Evolutionary conservation across 805 yeast species (phyloP), one percentile per base, ranked within the genome.

Genomic region (Torulaspora quercuum): DNA sequence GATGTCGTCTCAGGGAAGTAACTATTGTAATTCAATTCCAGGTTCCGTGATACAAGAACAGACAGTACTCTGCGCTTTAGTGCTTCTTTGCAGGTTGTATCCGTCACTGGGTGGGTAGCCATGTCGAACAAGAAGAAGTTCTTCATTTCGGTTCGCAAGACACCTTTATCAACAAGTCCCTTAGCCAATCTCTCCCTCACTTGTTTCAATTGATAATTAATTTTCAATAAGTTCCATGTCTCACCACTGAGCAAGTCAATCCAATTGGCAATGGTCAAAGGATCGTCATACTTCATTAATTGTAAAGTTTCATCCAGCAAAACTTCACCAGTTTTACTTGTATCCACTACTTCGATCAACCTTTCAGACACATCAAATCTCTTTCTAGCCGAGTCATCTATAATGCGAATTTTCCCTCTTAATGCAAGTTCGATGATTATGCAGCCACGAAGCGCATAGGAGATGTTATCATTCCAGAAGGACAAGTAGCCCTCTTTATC

Each of bases 21-120:
- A 46, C 73, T 75, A 28, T 74, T 73, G 23, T 78, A 69, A 47
- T 66, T 67, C 19, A 80, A 55, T 41, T 70, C 72, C 49, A 82
- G 73, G 35, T 82, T 83, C 64, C 95, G 78, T 22, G 81, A 69
- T 6, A 86, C 78, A 50, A 92, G 69, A 33, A 87, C 58, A 29
- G 74, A 72, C 44, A 88, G 67, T 17, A 87, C 76, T 52, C 97
- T 75, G 41, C 78, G 72, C 39, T 80, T 78, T 39, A 92, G 74
- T 37, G 80, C 78, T 49, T 86, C 95, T 64, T 92, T 92, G 33
- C 95, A 80, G 46, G 78, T 68, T 28, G 82, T 73, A 62, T 92
- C 98, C 20, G 89, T 82, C 9, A 92, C 76, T 6, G 98, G 98
- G 63, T 94, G 98, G 6, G 98, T 92, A 19, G 98, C 95, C 97